phyloP scores from a whole-genome alignment of 768 basidiomycete genomes.

The Suillus ampliporus region DNA sequence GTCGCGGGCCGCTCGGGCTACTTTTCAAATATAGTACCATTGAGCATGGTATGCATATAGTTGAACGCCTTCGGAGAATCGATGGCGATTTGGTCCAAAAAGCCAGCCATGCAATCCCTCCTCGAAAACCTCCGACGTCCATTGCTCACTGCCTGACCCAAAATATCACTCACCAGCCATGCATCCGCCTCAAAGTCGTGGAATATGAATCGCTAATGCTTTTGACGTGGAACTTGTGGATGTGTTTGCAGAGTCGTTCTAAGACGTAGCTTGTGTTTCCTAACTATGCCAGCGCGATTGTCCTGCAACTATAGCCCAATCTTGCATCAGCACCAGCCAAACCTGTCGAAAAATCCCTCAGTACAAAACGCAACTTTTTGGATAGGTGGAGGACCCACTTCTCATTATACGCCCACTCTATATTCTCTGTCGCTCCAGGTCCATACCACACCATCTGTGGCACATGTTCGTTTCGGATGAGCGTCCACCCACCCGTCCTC shows the following conservation, averaged over 20 bases:
- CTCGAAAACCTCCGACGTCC: slow-evolving; percentile 64
- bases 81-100: slow-evolving; percentile 87
- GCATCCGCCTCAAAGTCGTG: slow-evolving; percentile 82
- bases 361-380: neutral
- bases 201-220: slow-evolving; percentile 79
- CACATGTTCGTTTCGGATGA: slow-evolving; percentile 45
- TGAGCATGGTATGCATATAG: too few species aligned
- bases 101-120: slow-evolving; percentile 70
- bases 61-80: slow-evolving; percentile 89
- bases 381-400: slow-evolving; percentile 38
- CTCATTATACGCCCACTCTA: slow-evolving; percentile 57
- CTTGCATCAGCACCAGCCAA: neutral
- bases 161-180: slow-evolving; percentile 74
- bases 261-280: slow-evolving; percentile 37
- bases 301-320: neutral
- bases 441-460: slow-evolving; percentile 59
- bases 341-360: neutral
- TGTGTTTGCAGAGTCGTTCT: slow-evolving; percentile 53
- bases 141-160: slow-evolving; percentile 65
- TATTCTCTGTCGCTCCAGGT: slow-evolving; percentile 31
- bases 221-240: slow-evolving; percentile 61
- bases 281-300: neutral
- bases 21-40: too few species aligned
- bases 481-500: slow-evolving; percentile 37
- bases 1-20: too few species aligned